These are phyloP conservation scores for Prunus mira DNA, from an alignment of 306 rosid species.

Conservation along the genomic window DNA sequence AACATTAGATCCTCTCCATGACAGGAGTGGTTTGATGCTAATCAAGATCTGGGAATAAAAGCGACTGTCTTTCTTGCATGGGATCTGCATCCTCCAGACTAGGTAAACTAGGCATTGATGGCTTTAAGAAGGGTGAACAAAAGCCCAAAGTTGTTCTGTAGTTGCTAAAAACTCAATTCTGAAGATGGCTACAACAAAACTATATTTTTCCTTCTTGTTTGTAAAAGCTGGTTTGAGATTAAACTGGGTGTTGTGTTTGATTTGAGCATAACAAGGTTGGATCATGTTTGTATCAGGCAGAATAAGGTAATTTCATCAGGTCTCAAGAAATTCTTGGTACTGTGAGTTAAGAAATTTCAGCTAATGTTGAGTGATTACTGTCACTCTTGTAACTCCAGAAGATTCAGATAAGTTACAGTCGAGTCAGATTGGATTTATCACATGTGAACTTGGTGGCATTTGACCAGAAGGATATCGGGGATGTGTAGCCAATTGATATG, in stretches of 20 bases:
- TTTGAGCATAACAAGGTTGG: too few species aligned
- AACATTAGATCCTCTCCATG: neutral
- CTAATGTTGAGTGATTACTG: neutral
- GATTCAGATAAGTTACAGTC: neutral
- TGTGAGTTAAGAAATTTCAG: neutral
- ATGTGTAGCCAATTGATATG: neutral
- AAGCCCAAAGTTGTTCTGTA: neutral
- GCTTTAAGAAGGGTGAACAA: neutral
- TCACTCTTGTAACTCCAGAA: neutral
- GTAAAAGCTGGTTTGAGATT: too few species aligned
- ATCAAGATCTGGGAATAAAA: neutral
- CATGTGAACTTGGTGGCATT: neutral
- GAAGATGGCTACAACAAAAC: neutral
- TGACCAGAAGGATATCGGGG: neutral
- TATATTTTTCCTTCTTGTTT: too few species aligned
- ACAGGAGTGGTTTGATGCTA: neutral
- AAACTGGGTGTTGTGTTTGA: too few species aligned
- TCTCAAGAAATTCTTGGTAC: neutral
- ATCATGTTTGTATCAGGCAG: too few species aligned
- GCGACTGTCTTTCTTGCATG: neutral
- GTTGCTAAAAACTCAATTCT: neutral
- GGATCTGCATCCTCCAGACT: neutral
- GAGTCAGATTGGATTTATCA: neutral
- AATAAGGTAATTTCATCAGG: too few species aligned
- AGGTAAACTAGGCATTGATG: neutral